Evolutionary conservation across 805 yeast species (phyloP), one percentile per base, ranked within the genome.

Genomic region (Scheffersomyces stipitis): DNA sequence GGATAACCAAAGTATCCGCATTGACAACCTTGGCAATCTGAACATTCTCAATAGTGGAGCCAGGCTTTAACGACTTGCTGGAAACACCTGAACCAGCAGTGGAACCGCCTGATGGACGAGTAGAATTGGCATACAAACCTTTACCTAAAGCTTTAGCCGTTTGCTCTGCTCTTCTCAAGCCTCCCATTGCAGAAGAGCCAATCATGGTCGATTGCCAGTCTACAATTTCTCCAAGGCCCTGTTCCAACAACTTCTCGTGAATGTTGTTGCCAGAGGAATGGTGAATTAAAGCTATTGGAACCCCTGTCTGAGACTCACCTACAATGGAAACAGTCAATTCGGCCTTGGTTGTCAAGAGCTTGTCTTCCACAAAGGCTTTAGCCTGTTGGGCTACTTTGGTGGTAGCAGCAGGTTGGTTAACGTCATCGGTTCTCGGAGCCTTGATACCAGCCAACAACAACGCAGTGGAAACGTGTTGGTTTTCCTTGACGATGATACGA

Each of bases 191-290:
- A 30, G 70, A 62, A 8, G 88, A 64, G 4, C 96, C 96, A 39
- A 87, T 65, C 28, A 78, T 49, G 10, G 75, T 54, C 1, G 88
- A 77, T 56, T 88, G 96, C 88, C 91, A 82, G 56, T 87, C 95
- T 17, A 80, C 76, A 33, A 86, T 79, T 46, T 79, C 81, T 9
- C 83, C 95, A 20, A 82, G 69, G 8, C 96, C 96, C 37, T 69
- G 71, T 38, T 74, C 78, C 40, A 87, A 69, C 38, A 87, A 64
- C 45, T 77, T 76, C 46, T 80, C 84, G 40, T 83, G 78, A 49
- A 86, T 80, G 43, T 81, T 80, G 48, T 67, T 68, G 13, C 95
- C 95, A 4, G 85, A 83, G 22, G 95, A 87, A 52, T 85, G 91
- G 37, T 68, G 54, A 26, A 86, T 58, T 32, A 75, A 62, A 14